A percentile compares a stretch with the other conserved stretches of the same genome.
Evolutionary conservation across 1,284 basidiomycete genomes (phyloP).

Genomic region (Fomitopsis palustris): DNA sequence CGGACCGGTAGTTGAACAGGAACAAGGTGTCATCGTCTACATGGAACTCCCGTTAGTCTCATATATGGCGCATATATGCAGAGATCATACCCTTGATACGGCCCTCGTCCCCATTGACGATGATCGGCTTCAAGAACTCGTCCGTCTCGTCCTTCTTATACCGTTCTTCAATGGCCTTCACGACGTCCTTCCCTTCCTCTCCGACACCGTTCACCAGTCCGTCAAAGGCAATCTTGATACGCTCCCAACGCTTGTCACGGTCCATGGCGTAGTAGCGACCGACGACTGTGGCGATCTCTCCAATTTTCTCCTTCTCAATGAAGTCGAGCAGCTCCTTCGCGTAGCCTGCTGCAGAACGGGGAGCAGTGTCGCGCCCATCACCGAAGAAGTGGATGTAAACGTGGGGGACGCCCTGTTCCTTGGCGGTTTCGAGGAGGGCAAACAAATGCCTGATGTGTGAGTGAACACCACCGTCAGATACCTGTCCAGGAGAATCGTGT

Average conservation of each 20-base stretch:
- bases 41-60: neutral
- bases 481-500: conserved; percentile 36
- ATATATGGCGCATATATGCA: neutral
- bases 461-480: conserved; percentile 93
- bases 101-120: conserved; percentile 75
- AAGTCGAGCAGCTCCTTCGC: conserved; percentile 75
- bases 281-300: conserved; percentile 75
- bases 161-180: conserved; percentile 66
- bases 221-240: conserved; percentile 84
- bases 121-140: conserved; percentile 92
- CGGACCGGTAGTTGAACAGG: conserved; percentile 94
- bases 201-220: conserved; percentile 76
- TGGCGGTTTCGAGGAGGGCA: conserved; percentile 84
- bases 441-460: conserved; percentile 87
- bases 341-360: conserved; percentile 73
- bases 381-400: conserved; percentile 90
- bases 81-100: conserved; percentile 66
- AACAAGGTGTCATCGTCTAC: conserved; percentile 76
- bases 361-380: conserved; percentile 88
- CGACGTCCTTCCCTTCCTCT: conserved; percentile 57
- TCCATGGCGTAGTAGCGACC: conserved; percentile 96
- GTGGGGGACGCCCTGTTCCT: conserved; percentile 77
- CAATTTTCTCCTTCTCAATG: conserved; percentile 70
- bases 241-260: conserved; percentile 92
- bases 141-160: conserved; percentile 85